Base-by-base conservation (phyloP, 176 grass and related monocot species). In the Pharus latifolius region DNA sequence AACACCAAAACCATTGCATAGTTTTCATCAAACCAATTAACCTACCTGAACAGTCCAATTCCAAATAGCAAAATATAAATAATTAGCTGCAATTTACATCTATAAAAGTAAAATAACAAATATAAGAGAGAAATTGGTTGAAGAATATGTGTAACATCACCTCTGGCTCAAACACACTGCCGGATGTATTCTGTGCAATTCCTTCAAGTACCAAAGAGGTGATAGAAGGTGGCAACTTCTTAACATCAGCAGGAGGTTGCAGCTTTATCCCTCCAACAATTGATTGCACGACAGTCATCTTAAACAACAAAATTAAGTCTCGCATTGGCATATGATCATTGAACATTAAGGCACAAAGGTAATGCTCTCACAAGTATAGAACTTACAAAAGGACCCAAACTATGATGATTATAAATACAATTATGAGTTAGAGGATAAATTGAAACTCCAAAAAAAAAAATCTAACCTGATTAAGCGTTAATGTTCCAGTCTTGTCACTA, bases 401-500 rank as follows among this genome's bases (percentile, higher is more conserved):
- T n/a, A n/a, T n/a, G n/a, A n/a, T n/a, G n/a, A n/a, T n/a, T n/a
- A n/a, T n/a, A n/a, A n/a, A n/a, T n/a, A n/a, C n/a, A n/a, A n/a
- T n/a, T n/a, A n/a, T n/a, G n/a, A n/a, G n/a, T 7, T 23, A 52
- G n/a, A 54, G 24, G 76, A 64, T 69, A 60, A 78, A 63, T 62
- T 47, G 34, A 42, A 56, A 31, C 19, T 9, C 41, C 26, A 52
- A 56, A 62, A 51, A 49, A 85, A 80, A 78, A 55, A 2, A 65
- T 77, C 78, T 67, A 59, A 99, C 95, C 90, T 94, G 76, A 56
- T 99, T 99, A 50, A 99, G 66, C 8, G 95, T 99, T 67, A 99
- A 83, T 77, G 95, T 99, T 74, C 95, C 95, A 0, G 95, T 99
- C 73, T 99, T 99, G 62, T 99, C 95, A 91, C 95, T 94, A 69